Conservation (phyloP, 1,139 yeast species). For the Blastobotrys proliferans region DNA sequence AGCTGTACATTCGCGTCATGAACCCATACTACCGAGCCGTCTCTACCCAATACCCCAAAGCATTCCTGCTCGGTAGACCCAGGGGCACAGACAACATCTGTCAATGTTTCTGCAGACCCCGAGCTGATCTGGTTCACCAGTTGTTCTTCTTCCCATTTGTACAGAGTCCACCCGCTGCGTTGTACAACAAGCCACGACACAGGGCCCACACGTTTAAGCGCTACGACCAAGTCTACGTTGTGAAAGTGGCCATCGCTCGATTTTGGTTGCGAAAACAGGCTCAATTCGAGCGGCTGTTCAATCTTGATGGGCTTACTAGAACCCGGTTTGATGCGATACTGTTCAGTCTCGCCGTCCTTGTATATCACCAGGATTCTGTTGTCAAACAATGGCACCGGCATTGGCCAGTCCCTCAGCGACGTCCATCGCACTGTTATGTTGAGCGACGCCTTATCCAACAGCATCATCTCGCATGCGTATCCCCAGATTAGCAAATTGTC, state of each 20-base stretch:
- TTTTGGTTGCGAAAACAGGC: slow-evolving; percentile 4
- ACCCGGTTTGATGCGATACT: slow-evolving; percentile 5
- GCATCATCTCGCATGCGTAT: slow-evolving; percentile 21
- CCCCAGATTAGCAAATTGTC: slow-evolving; percentile 24
- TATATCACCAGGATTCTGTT: slow-evolving; percentile 20
- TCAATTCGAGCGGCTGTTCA: slow-evolving; percentile 4
- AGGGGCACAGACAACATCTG: slow-evolving; percentile 8
- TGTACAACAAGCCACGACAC: slow-evolving; percentile 24
- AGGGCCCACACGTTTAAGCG: slow-evolving; percentile 19
- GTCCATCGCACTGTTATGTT: slow-evolving; percentile 17
- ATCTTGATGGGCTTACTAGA: background rate
- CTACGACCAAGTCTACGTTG: slow-evolving; percentile 17
- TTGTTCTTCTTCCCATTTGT: slow-evolving; percentile 23
- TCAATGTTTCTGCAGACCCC: slow-evolving; percentile 18
- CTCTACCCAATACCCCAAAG: slow-evolving; percentile 24
- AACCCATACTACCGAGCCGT: slow-evolving; percentile 25
- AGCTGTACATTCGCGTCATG: slow-evolving; percentile 22
- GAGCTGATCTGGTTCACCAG: slow-evolving; percentile 23
- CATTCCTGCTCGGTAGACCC: slow-evolving; percentile 10
- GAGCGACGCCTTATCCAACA: slow-evolving; percentile 19
- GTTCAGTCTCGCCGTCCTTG: slow-evolving; percentile 18
- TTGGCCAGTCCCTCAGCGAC: slow-evolving; percentile 24
- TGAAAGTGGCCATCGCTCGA: slow-evolving; percentile 14
- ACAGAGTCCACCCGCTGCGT: slow-evolving; percentile 24
- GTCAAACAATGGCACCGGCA: slow-evolving; percentile 22